Conservation (phyloP, 2,329 filamentous ascomycete species). For the Fusarium caatingaense region DNA sequence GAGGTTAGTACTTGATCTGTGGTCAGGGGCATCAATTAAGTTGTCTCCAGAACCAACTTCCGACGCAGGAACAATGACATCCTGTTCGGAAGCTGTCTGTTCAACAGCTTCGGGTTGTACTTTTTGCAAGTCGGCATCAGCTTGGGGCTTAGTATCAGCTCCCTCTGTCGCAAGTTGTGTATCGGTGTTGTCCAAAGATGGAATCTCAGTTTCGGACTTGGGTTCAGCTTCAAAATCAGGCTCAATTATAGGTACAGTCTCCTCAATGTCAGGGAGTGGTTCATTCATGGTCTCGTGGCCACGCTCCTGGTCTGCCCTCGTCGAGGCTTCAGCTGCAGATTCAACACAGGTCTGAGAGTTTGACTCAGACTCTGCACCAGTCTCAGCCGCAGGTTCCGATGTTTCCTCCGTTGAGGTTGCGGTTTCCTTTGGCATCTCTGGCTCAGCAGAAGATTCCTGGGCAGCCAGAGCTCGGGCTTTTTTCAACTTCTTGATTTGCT, state of each 20-base stretch:
- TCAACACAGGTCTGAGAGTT: slow-evolving; percentile 22
- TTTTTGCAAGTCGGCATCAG: slow-evolving; percentile 27
- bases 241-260: slow-evolving; percentile 46
- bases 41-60: slow-evolving; percentile 37
- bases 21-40: slow-evolving; percentile 6
- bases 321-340: slow-evolving; percentile 18
- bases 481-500: slow-evolving; percentile 43
- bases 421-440: slow-evolving; percentile 34
- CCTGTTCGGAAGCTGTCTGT: slow-evolving; percentile 36
- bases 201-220: slow-evolving; percentile 43
- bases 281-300: slow-evolving; percentile 40
- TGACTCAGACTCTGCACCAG: slow-evolving; percentile 37
- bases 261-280: slow-evolving; percentile 32
- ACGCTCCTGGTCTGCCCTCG: slow-evolving; percentile 28
- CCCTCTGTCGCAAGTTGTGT: slow-evolving; percentile 28
- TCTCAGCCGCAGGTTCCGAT: slow-evolving; percentile 30
- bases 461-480: slow-evolving; percentile 41
- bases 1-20: slow-evolving; percentile 26
- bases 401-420: slow-evolving; percentile 25
- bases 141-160: slow-evolving; percentile 26
- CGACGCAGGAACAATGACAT: slow-evolving; percentile 31
- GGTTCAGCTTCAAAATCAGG: slow-evolving; percentile 47
- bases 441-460: slow-evolving; percentile 28
- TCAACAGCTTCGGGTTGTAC: slow-evolving; percentile 25
- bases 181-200: slow-evolving; percentile 34